phyloP scores from a whole-genome alignment of 106 monocot species.

The Iris macrosiphon region DNA sequence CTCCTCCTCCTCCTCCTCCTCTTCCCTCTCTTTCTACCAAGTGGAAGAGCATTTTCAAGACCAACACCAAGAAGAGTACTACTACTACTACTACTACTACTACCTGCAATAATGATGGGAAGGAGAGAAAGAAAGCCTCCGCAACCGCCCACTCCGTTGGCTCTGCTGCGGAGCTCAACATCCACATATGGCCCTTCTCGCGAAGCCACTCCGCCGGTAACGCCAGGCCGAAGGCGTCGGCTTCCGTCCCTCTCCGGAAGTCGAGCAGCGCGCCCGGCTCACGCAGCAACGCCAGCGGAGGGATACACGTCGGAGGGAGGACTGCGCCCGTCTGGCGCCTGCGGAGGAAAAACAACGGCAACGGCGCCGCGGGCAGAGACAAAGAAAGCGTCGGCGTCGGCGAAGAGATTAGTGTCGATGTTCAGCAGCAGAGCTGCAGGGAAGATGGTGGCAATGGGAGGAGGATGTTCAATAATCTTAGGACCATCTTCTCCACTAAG shows the following conservation, averaged over 20 bases:
- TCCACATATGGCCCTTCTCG: slow-evolving; percentile 62
- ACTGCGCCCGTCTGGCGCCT: slow-evolving; percentile 20
- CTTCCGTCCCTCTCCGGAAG: slow-evolving; percentile 13
- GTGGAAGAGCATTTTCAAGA: slow-evolving; percentile 41
- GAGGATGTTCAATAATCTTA: no score
- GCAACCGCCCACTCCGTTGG: neutral
- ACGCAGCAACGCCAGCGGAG: slow-evolving; percentile 45
- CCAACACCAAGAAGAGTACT: slow-evolving; percentile 6
- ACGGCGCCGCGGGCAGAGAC: neutral
- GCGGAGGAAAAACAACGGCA: neutral
- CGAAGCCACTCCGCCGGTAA: slow-evolving; percentile 59
- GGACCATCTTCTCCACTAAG: no score
- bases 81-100: neutral
- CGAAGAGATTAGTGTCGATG: slow-evolving; percentile 9
- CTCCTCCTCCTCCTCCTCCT: neutral
- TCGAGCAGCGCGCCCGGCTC: slow-evolving; percentile 45
- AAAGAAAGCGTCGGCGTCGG: neutral
- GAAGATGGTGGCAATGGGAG: neutral
- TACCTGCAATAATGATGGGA: neutral
- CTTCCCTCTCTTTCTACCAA: slow-evolving; percentile 4
- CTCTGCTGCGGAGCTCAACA: slow-evolving; percentile 29
- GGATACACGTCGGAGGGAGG: slow-evolving; percentile 12
- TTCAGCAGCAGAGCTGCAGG: slow-evolving; percentile 7
- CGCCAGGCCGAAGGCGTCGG: neutral
- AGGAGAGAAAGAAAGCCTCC: no score